phyloP scores from a whole-genome alignment of 371 early-diverging fungal genomes.

The Rhizopus arrhizus region DNA sequence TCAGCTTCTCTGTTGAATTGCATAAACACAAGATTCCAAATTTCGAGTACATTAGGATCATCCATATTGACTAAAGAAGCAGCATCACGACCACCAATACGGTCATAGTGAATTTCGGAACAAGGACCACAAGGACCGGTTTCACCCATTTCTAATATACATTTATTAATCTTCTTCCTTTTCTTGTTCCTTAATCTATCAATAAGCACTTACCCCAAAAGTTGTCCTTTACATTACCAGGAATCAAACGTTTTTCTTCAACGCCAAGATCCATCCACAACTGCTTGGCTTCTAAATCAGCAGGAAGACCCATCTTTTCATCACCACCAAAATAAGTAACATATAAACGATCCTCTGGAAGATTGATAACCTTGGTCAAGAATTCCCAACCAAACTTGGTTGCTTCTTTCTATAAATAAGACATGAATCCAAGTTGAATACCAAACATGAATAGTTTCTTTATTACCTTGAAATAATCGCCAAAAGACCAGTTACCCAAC shows the following conservation, averaged over 20 bases:
- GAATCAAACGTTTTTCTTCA: constrained; percentile 83
- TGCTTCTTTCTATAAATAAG: constrained; percentile 36
- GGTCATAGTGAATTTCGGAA: constrained; percentile 99
- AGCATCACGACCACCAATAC: constrained; percentile 97
- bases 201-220: constrained; percentile 90
- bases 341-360: constrained; percentile 92
- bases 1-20: constrained; percentile 99
- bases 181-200: neutral
- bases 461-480: constrained; percentile 97
- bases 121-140: constrained; percentile 99
- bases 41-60: constrained; percentile 99
- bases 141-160: constrained; percentile 93
- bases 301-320: constrained; percentile 73
- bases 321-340: constrained; percentile 99
- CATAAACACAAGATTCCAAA: constrained; percentile 99
- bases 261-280: constrained; percentile 95
- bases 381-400: constrained; percentile 95
- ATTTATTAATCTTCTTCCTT: neutral
- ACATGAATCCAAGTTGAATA: neutral
- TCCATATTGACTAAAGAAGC: constrained; percentile 96
- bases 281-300: constrained; percentile 93
- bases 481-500: constrained; percentile 99
- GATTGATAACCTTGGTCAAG: constrained; percentile 86
- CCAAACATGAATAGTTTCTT: neutral
- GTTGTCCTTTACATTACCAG: constrained; percentile 96